phyloP scores from a whole-genome alignment of 768 basidiomycete genomes.

The Coprinopsis cinerea region DNA sequence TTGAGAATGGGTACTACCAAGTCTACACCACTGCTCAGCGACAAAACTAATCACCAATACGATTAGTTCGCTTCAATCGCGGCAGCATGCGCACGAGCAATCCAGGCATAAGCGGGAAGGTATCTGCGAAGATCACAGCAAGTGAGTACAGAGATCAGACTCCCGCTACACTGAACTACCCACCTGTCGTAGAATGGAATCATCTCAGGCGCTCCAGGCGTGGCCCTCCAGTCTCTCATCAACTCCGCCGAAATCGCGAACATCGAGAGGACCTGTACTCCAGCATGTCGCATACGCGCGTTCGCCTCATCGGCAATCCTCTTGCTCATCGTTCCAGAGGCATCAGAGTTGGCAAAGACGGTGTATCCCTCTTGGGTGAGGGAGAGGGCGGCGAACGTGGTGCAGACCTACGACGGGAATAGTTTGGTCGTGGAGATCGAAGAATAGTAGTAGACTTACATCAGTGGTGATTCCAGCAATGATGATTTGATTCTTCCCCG shows the following conservation, averaged over 20 bases:
- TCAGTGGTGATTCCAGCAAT: constrained; percentile 46
- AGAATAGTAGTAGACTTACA: constrained; percentile 21
- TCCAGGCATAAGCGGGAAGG: background rate
- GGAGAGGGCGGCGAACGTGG: constrained; percentile 42
- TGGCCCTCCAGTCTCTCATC: constrained; percentile 47
- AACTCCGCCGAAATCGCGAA: constrained; percentile 40
- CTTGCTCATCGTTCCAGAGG: constrained; percentile 35
- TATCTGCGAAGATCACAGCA: background rate
- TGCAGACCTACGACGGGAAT: constrained; percentile 34
- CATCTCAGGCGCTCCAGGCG: constrained; percentile 36
- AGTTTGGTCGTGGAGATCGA: background rate
- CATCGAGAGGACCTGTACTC: constrained; percentile 39
- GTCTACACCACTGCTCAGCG: too few relatives aligned
- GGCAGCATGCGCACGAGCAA: background rate
- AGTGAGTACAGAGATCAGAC: background rate
- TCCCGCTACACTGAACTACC: constrained; percentile 12
- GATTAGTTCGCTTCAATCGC: background rate
- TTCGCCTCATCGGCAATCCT: constrained; percentile 40
- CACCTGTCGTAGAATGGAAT: constrained; percentile 42
- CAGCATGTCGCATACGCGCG: constrained; percentile 41
- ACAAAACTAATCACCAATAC: too few relatives aligned
- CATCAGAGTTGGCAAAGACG: constrained; percentile 43
- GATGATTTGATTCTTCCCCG: constrained; percentile 45
- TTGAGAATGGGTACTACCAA: too few relatives aligned
- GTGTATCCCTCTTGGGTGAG: constrained; percentile 39